These are phyloP conservation scores for Phytophthora syringae DNA, from an alignment of 352 stramenopile species.

Conservation along the genomic window DNA sequence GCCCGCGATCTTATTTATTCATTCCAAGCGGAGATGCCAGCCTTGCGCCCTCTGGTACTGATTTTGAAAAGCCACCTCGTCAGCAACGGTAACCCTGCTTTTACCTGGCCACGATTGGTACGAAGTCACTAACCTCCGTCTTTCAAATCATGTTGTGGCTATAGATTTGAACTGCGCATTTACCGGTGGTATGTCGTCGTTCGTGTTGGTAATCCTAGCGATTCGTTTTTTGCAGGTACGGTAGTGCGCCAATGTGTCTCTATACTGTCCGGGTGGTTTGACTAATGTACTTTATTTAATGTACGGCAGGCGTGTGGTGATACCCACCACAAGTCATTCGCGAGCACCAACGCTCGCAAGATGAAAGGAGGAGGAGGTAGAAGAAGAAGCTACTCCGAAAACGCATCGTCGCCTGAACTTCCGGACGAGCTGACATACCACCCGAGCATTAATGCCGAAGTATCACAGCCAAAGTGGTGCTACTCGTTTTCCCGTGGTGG, in stretches of 20 bases:
- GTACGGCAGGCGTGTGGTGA: constrained; percentile 71
- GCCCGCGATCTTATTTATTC: constrained; percentile 93
- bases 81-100: constrained; percentile 43
- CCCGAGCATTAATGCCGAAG: constrained; percentile 8
- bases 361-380: constrained; percentile 19
- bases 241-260: background rate
- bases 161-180: constrained; percentile 93
- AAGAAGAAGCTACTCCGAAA: constrained; percentile 46
- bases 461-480: constrained; percentile 45
- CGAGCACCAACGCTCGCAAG: constrained; percentile 26
- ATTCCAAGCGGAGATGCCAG: constrained; percentile 90
- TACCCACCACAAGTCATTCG: constrained; percentile 62
- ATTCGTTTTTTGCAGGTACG: constrained; percentile 93
- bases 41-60: constrained; percentile 94
- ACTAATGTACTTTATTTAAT: background rate
- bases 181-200: constrained; percentile 96
- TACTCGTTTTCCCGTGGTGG: constrained; percentile 77
- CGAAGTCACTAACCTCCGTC: constrained; percentile 20
- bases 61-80: constrained; percentile 93
- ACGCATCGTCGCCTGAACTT: constrained; percentile 13
- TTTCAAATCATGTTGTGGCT: constrained; percentile 31
- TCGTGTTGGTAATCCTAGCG: constrained; percentile 95
- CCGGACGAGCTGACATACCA: constrained; percentile 33
- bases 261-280: background rate
- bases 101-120: background rate